Percentiles rank a stretch among this genome's conserved stretches.
These are phyloP conservation scores for Aspergillus luchuensis DNA, from an alignment of 2,329 filamentous ascomycete genomes.

Conservation along the genomic window DNA sequence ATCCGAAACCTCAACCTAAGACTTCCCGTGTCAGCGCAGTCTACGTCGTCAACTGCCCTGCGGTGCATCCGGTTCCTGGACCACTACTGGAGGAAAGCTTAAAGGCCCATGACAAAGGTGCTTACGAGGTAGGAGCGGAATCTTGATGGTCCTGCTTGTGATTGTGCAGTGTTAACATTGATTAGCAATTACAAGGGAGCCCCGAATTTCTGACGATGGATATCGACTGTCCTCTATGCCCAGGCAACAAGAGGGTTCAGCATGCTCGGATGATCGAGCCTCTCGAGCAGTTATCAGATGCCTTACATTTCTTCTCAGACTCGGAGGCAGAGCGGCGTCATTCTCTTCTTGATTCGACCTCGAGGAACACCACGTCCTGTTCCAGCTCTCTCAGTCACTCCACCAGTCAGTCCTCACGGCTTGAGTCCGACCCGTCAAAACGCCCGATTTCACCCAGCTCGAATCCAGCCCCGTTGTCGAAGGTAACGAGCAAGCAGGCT, in stretches of 20 bases:
- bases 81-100: slow-evolving; percentile 35
- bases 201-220: slow-evolving; percentile 24
- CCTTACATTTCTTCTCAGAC: slow-evolving; percentile 22
- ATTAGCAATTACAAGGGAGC: slow-evolving; percentile 24
- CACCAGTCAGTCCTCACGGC: slow-evolving; percentile 24
- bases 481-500: slow-evolving; percentile 18
- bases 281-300: slow-evolving; percentile 29
- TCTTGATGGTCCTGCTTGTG: background rate
- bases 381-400: slow-evolving; percentile 29
- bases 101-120: slow-evolving; percentile 31
- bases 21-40: slow-evolving; percentile 17
- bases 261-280: slow-evolving; percentile 39
- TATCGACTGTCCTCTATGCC: slow-evolving; percentile 36
- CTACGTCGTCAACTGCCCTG: slow-evolving; percentile 40
- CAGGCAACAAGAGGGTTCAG: slow-evolving; percentile 33
- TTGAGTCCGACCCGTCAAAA: slow-evolving; percentile 20
- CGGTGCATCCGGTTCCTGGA: slow-evolving; percentile 35
- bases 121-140: slow-evolving; percentile 29
- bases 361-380: slow-evolving; percentile 22
- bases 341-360: slow-evolving; percentile 22
- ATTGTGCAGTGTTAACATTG: background rate
- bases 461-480: slow-evolving; percentile 15
- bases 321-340: slow-evolving; percentile 20
- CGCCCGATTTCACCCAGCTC: slow-evolving; percentile 19
- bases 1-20: slow-evolving; percentile 3